A percentile compares a stretch with the other conserved stretches of the same genome.
Evolutionary conservation across 164 flowering plant species (phyloP).

Genomic region (Macadamia tetraphylla): DNA sequence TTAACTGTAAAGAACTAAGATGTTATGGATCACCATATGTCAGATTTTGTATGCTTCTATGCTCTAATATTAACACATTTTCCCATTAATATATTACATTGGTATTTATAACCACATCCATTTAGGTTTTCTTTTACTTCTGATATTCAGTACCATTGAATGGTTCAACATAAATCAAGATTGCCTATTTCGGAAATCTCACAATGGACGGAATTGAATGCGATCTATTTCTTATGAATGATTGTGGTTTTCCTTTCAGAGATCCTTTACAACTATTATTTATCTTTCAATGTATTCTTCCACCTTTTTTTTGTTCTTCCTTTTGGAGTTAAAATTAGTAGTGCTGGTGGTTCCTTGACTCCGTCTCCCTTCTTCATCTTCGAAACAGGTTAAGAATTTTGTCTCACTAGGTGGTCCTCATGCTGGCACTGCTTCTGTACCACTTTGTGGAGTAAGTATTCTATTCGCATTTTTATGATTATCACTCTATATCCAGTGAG

Average conservation of each 20-base stretch:
- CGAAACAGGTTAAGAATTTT: slow-evolving; percentile 72
- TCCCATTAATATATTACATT: too few species aligned
- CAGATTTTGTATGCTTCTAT: too few species aligned
- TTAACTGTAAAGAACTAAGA: too few species aligned
- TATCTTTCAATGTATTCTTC: background rate
- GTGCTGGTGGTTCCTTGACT: background rate
- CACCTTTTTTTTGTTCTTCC: background rate
- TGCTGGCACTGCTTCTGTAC: slow-evolving; percentile 97
- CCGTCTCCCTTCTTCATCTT: slow-evolving; percentile 6
- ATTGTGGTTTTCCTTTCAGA: background rate
- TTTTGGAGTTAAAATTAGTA: background rate
- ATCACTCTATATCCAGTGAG: background rate
- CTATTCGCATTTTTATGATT: slow-evolving; percentile 2
- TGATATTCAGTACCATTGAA: too few species aligned
- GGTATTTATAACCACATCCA: too few species aligned
- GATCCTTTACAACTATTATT: background rate
- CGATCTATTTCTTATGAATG: background rate
- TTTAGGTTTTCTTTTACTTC: too few species aligned
- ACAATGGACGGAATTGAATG: too few species aligned
- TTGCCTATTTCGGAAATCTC: too few species aligned
- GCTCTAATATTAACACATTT: too few species aligned
- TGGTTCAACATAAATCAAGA: too few species aligned
- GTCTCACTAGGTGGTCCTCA: slow-evolving; percentile 91
- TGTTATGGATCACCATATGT: too few species aligned
- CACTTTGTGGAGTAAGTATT: slow-evolving; percentile 86